These are phyloP conservation scores for Aspergillus neotritici DNA, from an alignment of 2,329 filamentous ascomycete species.

Conservation along the genomic window DNA sequence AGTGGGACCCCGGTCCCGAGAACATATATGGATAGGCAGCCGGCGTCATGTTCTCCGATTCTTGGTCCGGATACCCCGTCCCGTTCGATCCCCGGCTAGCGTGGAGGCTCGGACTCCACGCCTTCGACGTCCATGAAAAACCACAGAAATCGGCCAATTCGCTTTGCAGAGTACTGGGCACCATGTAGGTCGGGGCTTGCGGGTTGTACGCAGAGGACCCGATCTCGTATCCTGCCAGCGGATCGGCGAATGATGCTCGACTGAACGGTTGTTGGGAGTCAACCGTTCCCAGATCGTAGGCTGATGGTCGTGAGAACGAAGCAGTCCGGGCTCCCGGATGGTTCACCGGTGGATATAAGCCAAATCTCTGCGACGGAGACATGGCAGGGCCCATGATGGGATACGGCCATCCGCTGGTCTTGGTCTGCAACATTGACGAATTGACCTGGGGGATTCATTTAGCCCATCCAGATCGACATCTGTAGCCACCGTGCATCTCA, in stretches of 20 bases:
- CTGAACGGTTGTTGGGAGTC: slow-evolving; percentile 18
- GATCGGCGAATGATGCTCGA: slow-evolving; percentile 20
- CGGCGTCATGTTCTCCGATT: slow-evolving; percentile 20
- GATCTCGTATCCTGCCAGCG: slow-evolving; percentile 29
- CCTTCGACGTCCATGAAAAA: slow-evolving; percentile 24
- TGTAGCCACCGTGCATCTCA: background rate
- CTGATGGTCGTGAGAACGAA: slow-evolving; percentile 17
- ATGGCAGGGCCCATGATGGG: slow-evolving; percentile 15
- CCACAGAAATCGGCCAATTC: slow-evolving; percentile 24
- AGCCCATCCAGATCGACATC: background rate
- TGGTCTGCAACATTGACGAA: slow-evolving; percentile 25
- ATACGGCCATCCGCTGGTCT: slow-evolving; percentile 26
- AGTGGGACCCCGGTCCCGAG: slow-evolving; percentile 21
- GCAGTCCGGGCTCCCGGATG: slow-evolving; percentile 15
- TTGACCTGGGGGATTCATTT: slow-evolving; percentile 28
- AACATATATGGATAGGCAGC: slow-evolving; percentile 27
- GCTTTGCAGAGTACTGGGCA: slow-evolving; percentile 29
- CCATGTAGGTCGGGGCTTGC: slow-evolving; percentile 32
- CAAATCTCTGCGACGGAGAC: slow-evolving; percentile 16
- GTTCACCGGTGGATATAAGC: slow-evolving; percentile 15
- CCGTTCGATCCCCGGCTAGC: slow-evolving; percentile 17
- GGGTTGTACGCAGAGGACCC: slow-evolving; percentile 29
- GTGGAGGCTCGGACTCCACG: slow-evolving; percentile 24
- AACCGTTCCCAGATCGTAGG: slow-evolving; percentile 23
- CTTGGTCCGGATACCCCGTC: slow-evolving; percentile 26